phyloP scores from a whole-genome alignment of 768 basidiomycete genomes.

The Tephrocybe rancida region DNA sequence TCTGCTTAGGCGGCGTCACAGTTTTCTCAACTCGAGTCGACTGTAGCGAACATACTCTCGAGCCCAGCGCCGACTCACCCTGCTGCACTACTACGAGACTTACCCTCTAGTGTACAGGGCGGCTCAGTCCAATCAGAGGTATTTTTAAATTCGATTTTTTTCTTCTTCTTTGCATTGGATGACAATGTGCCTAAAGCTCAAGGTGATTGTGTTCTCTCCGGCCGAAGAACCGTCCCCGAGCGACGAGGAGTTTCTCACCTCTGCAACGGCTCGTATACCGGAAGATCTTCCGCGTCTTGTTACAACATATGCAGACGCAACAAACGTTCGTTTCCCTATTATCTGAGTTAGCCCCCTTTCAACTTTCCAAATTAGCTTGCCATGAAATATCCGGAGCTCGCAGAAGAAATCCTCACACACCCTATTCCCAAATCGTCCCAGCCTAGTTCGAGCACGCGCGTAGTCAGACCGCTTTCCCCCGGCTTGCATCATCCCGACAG shows the following conservation, averaged over 20 bases:
- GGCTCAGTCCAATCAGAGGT: background rate
- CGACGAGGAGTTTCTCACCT: background rate
- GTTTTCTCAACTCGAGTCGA: conserved; percentile 6
- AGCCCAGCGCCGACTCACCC: conserved; percentile 2
- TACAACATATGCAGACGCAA: conserved; percentile 40
- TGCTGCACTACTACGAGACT: background rate
- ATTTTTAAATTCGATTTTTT: background rate
- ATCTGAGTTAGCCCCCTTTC: background rate
- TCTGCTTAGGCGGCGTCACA: background rate
- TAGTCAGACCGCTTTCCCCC: background rate
- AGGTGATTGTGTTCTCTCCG: background rate
- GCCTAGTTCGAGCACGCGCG: background rate
- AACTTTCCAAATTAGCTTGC: conserved; percentile 30
- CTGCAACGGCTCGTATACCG: background rate
- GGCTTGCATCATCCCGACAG: conserved; percentile 13
- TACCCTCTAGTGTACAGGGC: background rate
- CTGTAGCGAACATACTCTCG: background rate
- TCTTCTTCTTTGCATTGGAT: background rate
- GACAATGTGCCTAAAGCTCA: background rate
- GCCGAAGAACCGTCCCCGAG: background rate
- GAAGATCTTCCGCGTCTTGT: conserved; percentile 18
- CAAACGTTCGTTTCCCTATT: conserved; percentile 32
- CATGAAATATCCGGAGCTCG: conserved; percentile 32
- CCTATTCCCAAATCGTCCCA: conserved; percentile 25
- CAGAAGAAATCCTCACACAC: conserved; percentile 30